Base-by-base conservation (phyloP, 208 protist species). In the Novymonas esmeraldas region DNA sequence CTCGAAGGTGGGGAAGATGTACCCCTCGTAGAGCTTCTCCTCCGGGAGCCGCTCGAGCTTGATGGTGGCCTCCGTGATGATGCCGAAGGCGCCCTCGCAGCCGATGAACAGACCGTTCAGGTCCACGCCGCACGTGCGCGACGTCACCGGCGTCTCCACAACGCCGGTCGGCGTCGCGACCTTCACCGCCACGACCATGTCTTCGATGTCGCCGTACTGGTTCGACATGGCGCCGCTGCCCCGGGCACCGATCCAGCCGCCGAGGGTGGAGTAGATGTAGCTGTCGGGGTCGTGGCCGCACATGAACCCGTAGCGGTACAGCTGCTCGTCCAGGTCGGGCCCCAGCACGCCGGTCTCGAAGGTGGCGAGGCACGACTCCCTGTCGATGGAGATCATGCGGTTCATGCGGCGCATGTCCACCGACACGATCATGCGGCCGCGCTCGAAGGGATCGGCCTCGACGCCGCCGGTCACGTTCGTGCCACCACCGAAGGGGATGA, bases 161-260 rank as follows among this genome's bases (percentile, higher is more conserved):
- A 97, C 89, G 26, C 96, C 96, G 2, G 82, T 94, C 10, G 96
- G 94, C 16, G 97, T 98, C 38, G 81, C 95, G 64, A 97, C 84
- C 67, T 93, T 97, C 54, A 98, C 70, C 13, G 87, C 52, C n/a
- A 98, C 48, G 11, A 98, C 75, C 86, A 98, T 97, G 28, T 97
- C 78, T 69, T 98, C 94, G 67, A 97, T 95, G 74, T 98, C 94
- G 34, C 95, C 95, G 82, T 98, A 98, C 64, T 92, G 82, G 73
- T 97, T 98, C n/a, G 94, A 98, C 85, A 98, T 96, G 61, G 96
- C 95, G 49, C 97, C 97, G 58, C 93, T 98, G 33, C 94, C 91
- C 20, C 95, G 84, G n/a, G 97, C 97, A 22, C 85, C 93, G 50
- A 98, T 97, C 95, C 97, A 98, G 28, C 97, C 97, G 45, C 97